Conservation (phyloP, 2,329 filamentous ascomycete genomes). For the Penicillium sp. region DNA sequence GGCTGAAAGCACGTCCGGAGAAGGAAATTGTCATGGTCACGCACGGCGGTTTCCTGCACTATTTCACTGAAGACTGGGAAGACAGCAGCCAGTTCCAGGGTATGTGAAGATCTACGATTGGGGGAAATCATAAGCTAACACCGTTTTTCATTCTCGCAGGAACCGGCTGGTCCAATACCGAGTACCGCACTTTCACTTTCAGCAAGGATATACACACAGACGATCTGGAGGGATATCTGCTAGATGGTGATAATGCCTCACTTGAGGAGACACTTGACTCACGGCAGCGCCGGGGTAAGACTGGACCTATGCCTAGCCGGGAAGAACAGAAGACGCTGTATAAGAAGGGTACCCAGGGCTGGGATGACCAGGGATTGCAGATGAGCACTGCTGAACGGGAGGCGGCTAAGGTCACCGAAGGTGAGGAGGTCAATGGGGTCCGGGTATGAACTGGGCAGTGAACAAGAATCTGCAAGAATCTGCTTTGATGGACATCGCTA, state of each 20-base stretch:
- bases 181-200: constrained; percentile 68
- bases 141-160: constrained; percentile 42
- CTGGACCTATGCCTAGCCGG: constrained; percentile 31
- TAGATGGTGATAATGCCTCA: constrained; percentile 42
- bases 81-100: constrained; percentile 52
- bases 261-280: constrained; percentile 44
- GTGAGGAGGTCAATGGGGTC: constrained; percentile 32
- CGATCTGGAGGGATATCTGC: constrained; percentile 34
- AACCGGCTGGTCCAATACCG: constrained; percentile 72
- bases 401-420: constrained; percentile 32
- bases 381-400: constrained; percentile 37
- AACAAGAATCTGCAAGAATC: not conserved
- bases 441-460: constrained; percentile 21
- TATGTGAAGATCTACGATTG: constrained; percentile 22
- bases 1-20: constrained; percentile 52
- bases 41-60: constrained; percentile 82
- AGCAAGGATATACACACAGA: constrained; percentile 52
- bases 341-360: constrained; percentile 39
- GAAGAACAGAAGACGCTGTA: constrained; percentile 41
- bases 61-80: constrained; percentile 77
- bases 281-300: constrained; percentile 41
- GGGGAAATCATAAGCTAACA: not conserved
- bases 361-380: constrained; percentile 44
- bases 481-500: constrained; percentile 2
- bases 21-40: constrained; percentile 75